A percentile compares a stretch with the other conserved stretches of the same genome.
phyloP scores from a whole-genome alignment of 352 stramenopile genomes.

The Saprolegnia diclina region DNA sequence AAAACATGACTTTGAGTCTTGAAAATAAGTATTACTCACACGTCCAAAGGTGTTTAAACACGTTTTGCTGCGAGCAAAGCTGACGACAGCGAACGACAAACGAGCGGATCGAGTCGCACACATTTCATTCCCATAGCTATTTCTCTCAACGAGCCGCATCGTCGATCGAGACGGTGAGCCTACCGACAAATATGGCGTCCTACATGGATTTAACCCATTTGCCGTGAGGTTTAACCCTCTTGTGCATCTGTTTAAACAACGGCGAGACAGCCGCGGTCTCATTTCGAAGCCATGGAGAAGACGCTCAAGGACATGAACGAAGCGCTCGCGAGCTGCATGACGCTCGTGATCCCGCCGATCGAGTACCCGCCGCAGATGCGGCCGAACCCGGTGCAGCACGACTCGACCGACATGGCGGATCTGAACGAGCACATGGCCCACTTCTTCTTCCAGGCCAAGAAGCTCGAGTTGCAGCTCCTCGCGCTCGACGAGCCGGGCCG shows the following conservation, averaged over 20 bases:
- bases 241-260: no score
- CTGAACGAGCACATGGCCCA: constrained; percentile 60
- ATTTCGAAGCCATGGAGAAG: constrained; percentile 21
- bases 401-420: constrained; percentile 68
- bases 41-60: background rate
- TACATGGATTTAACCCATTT: background rate
- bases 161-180: no score
- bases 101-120: no score
- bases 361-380: constrained; percentile 78
- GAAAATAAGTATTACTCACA: background rate
- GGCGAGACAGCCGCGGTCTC: no score
- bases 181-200: no score
- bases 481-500: background rate
- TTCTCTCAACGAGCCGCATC: no score
- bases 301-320: constrained; percentile 63
- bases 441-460: constrained; percentile 79
- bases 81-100: no score
- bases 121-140: no score
- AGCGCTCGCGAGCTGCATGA: constrained; percentile 64
- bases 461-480: constrained; percentile 70
- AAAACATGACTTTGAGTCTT: background rate
- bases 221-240: no score
- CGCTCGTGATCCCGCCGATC: constrained; percentile 68
- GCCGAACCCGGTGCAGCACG: constrained; percentile 76
- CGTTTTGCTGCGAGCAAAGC: background rate